phyloP scores from a whole-genome alignment of 78 protist species.

The Dictyostelium capitatum region DNA sequence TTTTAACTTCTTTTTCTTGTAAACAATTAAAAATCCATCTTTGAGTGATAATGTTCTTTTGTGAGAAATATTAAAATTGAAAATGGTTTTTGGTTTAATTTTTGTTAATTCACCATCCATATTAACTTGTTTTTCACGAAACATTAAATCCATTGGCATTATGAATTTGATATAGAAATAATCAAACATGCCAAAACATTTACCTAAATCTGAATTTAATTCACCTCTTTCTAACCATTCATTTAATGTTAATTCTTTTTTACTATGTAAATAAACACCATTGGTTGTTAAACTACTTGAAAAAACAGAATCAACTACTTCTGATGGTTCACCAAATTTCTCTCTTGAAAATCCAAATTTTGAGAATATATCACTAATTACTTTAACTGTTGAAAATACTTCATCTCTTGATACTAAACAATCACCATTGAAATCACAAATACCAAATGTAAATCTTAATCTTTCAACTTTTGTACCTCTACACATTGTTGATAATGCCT shows the following conservation, averaged over 20 bases:
- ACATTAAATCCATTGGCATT: constrained; percentile 43
- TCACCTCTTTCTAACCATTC: constrained; percentile 43
- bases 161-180: constrained; percentile 40
- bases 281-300: constrained; percentile 15
- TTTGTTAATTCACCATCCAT: constrained; percentile 43
- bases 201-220: constrained; percentile 8
- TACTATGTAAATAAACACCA: constrained; percentile 36
- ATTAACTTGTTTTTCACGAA: background rate
- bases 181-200: constrained; percentile 80
- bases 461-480: constrained; percentile 76
- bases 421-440: constrained; percentile 70
- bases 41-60: constrained; percentile 25
- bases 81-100: constrained; percentile 27
- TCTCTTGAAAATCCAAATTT: constrained; percentile 28
- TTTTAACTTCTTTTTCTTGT: background rate
- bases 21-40: constrained; percentile 58
- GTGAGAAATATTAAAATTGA: constrained; percentile 33
- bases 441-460: constrained; percentile 68
- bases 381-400: constrained; percentile 9
- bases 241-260: constrained; percentile 16
- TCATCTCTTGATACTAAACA: constrained; percentile 46
- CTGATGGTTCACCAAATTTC: constrained; percentile 22
- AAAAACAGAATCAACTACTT: constrained; percentile 15
- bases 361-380: background rate
- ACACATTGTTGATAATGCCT: constrained; percentile 81